Base-by-base conservation (phyloP, 306 rosid species). In the Alnus rubra region DNA sequence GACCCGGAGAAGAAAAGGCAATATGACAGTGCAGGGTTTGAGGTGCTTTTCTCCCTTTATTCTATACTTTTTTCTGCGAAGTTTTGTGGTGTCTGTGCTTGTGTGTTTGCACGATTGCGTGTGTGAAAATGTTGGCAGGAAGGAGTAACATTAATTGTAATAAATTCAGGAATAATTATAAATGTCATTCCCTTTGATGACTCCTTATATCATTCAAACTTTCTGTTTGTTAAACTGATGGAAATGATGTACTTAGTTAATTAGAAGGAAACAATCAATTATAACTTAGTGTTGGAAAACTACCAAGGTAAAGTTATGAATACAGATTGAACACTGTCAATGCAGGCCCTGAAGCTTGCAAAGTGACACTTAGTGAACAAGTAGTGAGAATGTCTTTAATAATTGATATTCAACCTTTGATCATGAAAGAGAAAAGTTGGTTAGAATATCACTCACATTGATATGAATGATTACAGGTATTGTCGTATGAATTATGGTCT, bases 1-100 rank as follows among this genome's bases (percentile, higher is more conserved):
- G 99, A 96, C 82, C 97, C 98, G 31, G 98, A 93, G 90, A 96
- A 93, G 90, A 96, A 96, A 85, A 89, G 94, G 86, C 98, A 93
- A 80, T 96, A 90, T 78, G 99, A 96, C 80, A 96, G 82, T 82
- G 92, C 97, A 33, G 99, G 99, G 50, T 96, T 93, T 77, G 98
- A 96, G 99, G 99, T 96, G 48, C 70, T 63, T 84, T 71, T 81
- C 82, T 74, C 76, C 47, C 51, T 49, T 47, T 76, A 23, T 76
- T 72, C 71, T 65, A 58, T 47, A 69, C 54, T 39, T 3, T 2
- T 4, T 42, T 50, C 52, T 54, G 72, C n/a, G 54, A 39, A 52
- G 35, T 68, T 42, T 68, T 68, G 31, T 68, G 72, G 51, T n/a
- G 13, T 42, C 51, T 18, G n/a, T 42, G 72, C 31, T 1, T 65